Evolutionary conservation across 345 rosid species (phyloP), one percentile per base, ranked within the genome.

Genomic region (Leavenworthia alabamica): DNA sequence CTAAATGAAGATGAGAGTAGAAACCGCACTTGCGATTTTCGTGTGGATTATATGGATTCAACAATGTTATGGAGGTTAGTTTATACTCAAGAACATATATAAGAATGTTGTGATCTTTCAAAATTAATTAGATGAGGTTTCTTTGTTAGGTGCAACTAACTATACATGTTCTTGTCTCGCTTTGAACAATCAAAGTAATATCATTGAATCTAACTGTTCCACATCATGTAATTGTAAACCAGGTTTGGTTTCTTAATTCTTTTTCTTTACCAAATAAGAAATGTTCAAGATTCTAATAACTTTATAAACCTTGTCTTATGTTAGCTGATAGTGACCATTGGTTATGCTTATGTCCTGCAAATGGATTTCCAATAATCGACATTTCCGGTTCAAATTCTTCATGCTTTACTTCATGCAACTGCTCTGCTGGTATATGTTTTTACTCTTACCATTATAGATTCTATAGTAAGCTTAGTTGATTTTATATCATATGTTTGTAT

Each of bases 331-430:
- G 70, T 64, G 73, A 66, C 62, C 76, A 67, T 56, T 89, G 99
- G 99, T 71, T 48, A 24, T 93, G 99, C 60, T 28, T 41, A 49
- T 93, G 99, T 77, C 77, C 83, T 24, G 77, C 77, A 2, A 73
- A 79, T 73, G 98, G 86, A 59, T 82, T 89, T 61, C 99, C 99
- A 4, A 80, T 73, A 74, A 75, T 86, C 64, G 70, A 80, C 22
- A 67, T 64, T 60, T 56, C 23, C 10, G 73, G 46, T 74, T 79
- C 72, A 19, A 76, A 77, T 41, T 51, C 78, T 26, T 42, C 82
- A 52, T 93, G 99, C 73, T 93, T 93, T 77, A 76, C 78, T 3
- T 75, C 89, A 44, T 89, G 99, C 84, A 86, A 87, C 75, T 93
- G 99, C 74, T 73, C 90, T 72, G 77, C 95, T 15, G 98, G 98